Percentiles rank a stretch among this genome's conserved stretches.
Conservation (phyloP, 2,329 filamentous ascomycete genomes). For the Botrytis fragariae region DNA sequence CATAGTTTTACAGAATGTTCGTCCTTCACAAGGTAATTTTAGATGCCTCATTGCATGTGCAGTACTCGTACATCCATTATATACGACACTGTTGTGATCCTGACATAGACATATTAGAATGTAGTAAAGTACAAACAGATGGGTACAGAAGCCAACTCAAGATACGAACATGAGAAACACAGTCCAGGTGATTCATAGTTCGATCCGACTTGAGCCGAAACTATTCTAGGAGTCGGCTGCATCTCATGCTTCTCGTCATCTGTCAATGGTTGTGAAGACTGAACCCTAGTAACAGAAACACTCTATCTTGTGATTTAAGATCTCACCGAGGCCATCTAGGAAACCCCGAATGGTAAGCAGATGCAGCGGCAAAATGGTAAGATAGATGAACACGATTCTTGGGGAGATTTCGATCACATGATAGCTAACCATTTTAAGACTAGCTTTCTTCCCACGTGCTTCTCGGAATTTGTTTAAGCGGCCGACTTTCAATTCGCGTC, state of each 20-base stretch:
- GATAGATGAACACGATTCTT: neutral
- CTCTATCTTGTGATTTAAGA: neutral
- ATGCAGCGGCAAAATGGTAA: neutral
- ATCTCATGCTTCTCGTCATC: neutral
- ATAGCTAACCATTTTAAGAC: no score
- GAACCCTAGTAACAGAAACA: neutral
- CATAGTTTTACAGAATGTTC: neutral
- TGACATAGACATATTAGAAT: neutral
- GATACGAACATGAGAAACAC: neutral
- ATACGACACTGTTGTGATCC: neutral
- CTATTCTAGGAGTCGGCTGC: neutral
- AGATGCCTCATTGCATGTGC: conserved; percentile 14
- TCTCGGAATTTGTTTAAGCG: conserved; percentile 5
- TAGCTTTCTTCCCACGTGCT: neutral
- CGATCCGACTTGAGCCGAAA: neutral
- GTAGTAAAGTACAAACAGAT: neutral
- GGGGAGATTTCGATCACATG: neutral
- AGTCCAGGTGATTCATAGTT: conserved; percentile 12
- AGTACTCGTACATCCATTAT: neutral
- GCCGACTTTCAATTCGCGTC: conserved; percentile 14
- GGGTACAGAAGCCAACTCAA: neutral
- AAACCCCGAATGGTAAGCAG: neutral
- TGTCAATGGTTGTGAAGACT: neutral
- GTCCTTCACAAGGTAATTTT: neutral
- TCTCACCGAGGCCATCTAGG: neutral